phyloP scores from a whole-genome alignment of 2,329 filamentous ascomycete species.

The Phaeosphaeria sp. region DNA sequence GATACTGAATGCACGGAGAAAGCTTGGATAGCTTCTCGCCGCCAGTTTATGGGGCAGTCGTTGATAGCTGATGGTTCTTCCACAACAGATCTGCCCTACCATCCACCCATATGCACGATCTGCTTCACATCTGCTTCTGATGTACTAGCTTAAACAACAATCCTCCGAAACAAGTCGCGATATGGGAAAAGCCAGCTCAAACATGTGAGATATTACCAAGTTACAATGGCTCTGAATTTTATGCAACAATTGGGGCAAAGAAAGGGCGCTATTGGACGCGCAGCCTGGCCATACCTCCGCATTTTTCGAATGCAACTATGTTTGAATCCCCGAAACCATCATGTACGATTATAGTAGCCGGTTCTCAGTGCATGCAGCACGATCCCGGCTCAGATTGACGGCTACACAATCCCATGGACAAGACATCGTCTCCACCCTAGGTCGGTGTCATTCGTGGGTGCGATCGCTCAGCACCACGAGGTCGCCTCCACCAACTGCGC shows the following conservation, averaged over 20 bases:
- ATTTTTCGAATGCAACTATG: constrained; percentile 14
- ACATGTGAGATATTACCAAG: constrained; percentile 23
- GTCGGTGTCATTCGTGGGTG: background rate
- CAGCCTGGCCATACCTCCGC: constrained; percentile 5
- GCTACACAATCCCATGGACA: background rate
- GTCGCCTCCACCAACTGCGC: background rate
- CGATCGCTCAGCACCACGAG: background rate
- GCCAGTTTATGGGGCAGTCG: no score
- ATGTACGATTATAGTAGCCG: constrained; percentile 25
- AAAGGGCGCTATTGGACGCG: constrained; percentile 13
- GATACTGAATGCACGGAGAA: background rate
- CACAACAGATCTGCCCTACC: background rate
- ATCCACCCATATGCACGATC: background rate
- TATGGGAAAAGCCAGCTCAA: constrained; percentile 20
- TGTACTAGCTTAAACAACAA: constrained; percentile 13
- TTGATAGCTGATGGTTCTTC: no score
- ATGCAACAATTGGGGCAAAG: constrained; percentile 4
- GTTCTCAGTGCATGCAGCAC: constrained; percentile 15
- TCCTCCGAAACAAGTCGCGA: constrained; percentile 22
- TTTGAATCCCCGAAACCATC: constrained; percentile 8
- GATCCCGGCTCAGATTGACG: constrained; percentile 8
- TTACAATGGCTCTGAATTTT: constrained; percentile 27
- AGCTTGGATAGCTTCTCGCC: background rate
- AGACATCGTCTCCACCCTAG: constrained; percentile 11
- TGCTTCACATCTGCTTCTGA: background rate